These are phyloP conservation scores for Cyclanthera cordifolia DNA, from an alignment of 306 rosid genomes.

Conservation along the genomic window DNA sequence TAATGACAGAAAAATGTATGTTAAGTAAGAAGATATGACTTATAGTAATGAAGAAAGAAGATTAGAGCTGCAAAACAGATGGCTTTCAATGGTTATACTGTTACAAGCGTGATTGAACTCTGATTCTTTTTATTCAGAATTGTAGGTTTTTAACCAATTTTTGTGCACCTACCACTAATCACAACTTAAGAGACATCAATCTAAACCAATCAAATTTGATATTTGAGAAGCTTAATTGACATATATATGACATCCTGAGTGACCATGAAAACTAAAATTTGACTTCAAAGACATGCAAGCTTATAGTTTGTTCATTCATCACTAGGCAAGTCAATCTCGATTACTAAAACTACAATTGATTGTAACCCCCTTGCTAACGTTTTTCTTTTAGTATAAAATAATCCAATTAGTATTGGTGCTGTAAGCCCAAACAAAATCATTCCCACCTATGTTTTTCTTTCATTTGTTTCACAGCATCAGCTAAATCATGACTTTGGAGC, in stretches of 20 bases:
- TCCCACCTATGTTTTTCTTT: constrained; percentile 78
- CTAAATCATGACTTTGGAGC: constrained; percentile 98
- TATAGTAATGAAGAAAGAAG: background rate
- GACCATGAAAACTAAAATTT: constrained; percentile 23
- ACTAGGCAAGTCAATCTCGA: background rate
- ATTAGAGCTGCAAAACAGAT: background rate
- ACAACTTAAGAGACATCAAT: background rate
- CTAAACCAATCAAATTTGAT: background rate
- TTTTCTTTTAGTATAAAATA: constrained; percentile 15
- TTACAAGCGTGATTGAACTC: background rate
- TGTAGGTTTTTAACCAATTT: background rate
- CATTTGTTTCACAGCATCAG: constrained; percentile 96
- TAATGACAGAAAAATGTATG: constrained; percentile 4
- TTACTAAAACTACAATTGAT: background rate
- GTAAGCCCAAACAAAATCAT: constrained; percentile 8
- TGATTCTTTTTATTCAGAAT: background rate
- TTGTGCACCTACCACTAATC: background rate
- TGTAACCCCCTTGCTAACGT: constrained; percentile 38
- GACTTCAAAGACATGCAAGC: constrained; percentile 38
- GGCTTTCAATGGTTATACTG: background rate
- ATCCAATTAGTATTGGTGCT: background rate
- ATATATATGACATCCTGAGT: background rate
- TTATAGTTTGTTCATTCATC: background rate
- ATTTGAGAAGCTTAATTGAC: background rate
- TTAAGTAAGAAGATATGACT: background rate